These are phyloP conservation scores for Pulveroboletus sp. DNA, from an alignment of 768 basidiomycete genomes.

Conservation along the genomic window DNA sequence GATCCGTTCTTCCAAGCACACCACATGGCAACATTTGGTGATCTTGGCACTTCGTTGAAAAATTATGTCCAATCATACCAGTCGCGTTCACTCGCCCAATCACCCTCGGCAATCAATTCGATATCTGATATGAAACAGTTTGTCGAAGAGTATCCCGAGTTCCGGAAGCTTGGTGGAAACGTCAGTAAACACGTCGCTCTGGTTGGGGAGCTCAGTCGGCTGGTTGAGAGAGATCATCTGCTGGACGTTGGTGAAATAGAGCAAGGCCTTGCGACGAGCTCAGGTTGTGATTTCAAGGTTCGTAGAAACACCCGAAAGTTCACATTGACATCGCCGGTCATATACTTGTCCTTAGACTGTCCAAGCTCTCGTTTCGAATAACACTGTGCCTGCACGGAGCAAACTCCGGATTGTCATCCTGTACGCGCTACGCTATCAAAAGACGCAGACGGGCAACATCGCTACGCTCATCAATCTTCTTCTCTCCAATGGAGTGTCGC, in stretches of 20 bases:
- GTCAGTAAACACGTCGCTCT: conserved; percentile 98
- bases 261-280: conserved; percentile 90
- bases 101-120: conserved; percentile 82
- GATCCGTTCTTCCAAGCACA: conserved; percentile 94
- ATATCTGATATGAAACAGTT: conserved; percentile 96
- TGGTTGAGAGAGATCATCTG: conserved; percentile 82
- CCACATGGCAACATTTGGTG: conserved; percentile 91
- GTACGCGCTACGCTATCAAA: conserved; percentile 93
- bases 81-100: conserved; percentile 69
- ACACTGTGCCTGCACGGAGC: conserved; percentile 64
- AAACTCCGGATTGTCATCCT: conserved; percentile 90
- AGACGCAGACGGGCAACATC: conserved; percentile 78
- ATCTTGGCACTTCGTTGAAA: conserved; percentile 87
- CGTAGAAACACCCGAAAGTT: conserved; percentile 14
- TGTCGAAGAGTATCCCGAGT: conserved; percentile 98
- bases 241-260: conserved; percentile 92
- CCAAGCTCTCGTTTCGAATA: conserved; percentile 68
- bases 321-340: background rate
- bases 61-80: conserved; percentile 94
- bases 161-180: conserved; percentile 92
- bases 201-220: conserved; percentile 90
- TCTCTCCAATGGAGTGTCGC: conserved; percentile 67
- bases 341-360: conserved; percentile 53
- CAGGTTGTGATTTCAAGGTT: conserved; percentile 86
- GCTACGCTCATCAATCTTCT: conserved; percentile 70